Base-by-base conservation (phyloP, 371 early-diverging fungal species). In the Choanephora cucurbitarum region DNA sequence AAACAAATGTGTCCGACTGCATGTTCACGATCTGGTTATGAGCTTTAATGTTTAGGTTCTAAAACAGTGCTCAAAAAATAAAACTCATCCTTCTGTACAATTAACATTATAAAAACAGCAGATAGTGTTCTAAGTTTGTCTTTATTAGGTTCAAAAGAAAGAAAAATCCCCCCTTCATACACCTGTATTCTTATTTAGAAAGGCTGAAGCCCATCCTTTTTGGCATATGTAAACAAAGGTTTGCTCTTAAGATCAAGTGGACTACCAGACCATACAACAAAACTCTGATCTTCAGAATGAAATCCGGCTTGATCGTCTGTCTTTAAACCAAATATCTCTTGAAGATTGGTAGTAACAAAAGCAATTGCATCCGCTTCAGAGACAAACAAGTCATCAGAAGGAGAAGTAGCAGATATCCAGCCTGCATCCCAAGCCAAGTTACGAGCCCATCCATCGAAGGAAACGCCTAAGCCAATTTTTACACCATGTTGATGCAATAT, bases 361-460 rank as follows among this genome's bases (percentile, higher is more conserved):
- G 79, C 86, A 22, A 89, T 77, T 5, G 89, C 86, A 14, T 89
- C 84, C 44, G 66, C 69, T 64, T 81, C 82, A 0, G 73, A 55
- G 19, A 85, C 64, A 37, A 14, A 37, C 14, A 13, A 14, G 2
- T 37, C 14, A n/a, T 40, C 13, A 2, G 41, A 31, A 11, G 60
- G 58, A 13, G 79, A 70, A 45, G 72, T 66, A 9, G 53, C 55
- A 0, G 67, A 56, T 13, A 77, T 75, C 88, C 88, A 88, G 3
- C 86, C 89, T n/a, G 91, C 90, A 55, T 86, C 88, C 85, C 86
- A 90, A 5, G 81, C 72, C 55, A 91, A 60, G 32, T 82, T 80
- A 49, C 88, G 79, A 3, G 79, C 79, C 52, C 64, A 66, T 17
- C 81, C 79, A 39, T 83, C 76, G 48, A 82, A 77, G 9, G 66